Conservation (phyloP, 768 basidiomycete genomes). For the Suillus placidus region DNA sequence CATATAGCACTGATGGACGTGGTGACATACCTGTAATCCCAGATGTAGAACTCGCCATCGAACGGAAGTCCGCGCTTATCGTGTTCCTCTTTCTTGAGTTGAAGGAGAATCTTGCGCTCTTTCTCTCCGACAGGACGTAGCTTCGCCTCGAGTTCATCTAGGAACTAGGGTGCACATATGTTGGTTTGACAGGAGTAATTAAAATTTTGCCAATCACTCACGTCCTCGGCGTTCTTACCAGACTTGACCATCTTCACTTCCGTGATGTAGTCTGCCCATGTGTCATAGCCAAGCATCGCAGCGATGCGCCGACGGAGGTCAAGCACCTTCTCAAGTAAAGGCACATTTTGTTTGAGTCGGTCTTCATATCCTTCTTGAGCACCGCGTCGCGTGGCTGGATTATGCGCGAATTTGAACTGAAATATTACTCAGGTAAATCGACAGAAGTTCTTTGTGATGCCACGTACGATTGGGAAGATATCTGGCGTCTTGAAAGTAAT, state of each 20-base stretch:
- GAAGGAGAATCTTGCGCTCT: slow-evolving; percentile 68
- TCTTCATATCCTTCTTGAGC: slow-evolving; percentile 72
- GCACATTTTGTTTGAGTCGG: slow-evolving; percentile 69
- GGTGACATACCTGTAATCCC: slow-evolving; percentile 81
- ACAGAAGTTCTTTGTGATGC: background rate
- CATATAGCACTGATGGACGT: background rate
- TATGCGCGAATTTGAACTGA: slow-evolving; percentile 81
- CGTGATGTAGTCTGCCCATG: slow-evolving; percentile 84
- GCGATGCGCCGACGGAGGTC: slow-evolving; percentile 73
- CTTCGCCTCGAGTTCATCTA: slow-evolving; percentile 74
- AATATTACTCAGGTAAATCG: background rate
- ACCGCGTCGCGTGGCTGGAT: slow-evolving; percentile 64
- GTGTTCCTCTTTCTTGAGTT: slow-evolving; percentile 76
- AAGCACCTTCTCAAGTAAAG: slow-evolving; percentile 67
- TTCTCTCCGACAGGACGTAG: slow-evolving; percentile 71
- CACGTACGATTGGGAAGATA: slow-evolving; percentile 71
- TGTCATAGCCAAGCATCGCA: slow-evolving; percentile 67
- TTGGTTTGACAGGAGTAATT: background rate
- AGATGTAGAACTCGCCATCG: slow-evolving; percentile 76
- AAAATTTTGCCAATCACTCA: slow-evolving; percentile 27
- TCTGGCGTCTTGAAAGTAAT: slow-evolving; percentile 84
- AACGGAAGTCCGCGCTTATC: slow-evolving; percentile 58
- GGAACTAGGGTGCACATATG: slow-evolving; percentile 52
- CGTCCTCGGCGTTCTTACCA: slow-evolving; percentile 60
- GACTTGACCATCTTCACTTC: slow-evolving; percentile 87